These are phyloP conservation scores for Diaporthe humulicola DNA, from an alignment of 2,329 filamentous ascomycete species.

Conservation along the genomic window DNA sequence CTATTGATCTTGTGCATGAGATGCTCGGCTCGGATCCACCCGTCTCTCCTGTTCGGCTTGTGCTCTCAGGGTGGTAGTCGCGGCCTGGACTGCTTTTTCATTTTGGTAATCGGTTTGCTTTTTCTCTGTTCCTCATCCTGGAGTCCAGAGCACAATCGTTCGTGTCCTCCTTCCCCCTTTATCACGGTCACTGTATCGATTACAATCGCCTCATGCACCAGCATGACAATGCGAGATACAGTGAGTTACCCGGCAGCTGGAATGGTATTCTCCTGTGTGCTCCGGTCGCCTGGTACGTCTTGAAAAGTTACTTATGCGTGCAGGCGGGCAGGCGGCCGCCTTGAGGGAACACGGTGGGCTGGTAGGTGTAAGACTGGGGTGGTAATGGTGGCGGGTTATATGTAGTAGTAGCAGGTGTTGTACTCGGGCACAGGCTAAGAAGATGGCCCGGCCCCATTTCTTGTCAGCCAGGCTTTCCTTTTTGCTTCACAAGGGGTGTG, in stretches of 20 bases:
- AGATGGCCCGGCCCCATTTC: neutral
- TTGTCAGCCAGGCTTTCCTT: neutral
- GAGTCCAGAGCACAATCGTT: neutral
- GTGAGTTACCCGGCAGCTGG: neutral
- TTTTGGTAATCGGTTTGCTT: neutral
- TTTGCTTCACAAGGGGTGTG: neutral
- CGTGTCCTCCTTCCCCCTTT: neutral
- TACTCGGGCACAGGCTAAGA: neutral
- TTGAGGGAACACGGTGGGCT: constrained; percentile 5
- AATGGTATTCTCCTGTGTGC: neutral
- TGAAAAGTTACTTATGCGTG: no score
- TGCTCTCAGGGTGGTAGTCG: neutral
- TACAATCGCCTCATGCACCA: no score
- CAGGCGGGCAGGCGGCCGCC: neutral
- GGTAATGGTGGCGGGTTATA: neutral
- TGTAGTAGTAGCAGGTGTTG: neutral
- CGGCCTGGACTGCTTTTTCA: neutral
- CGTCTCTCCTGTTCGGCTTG: neutral
- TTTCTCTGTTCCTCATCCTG: neutral
- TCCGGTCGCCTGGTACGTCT: neutral
- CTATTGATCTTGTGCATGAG: neutral
- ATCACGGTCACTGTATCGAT: neutral
- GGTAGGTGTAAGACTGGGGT: constrained; percentile 7
- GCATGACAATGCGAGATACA: neutral
- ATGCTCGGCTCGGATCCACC: neutral